Evolutionary conservation across 768 basidiomycete species (phyloP).

Genomic region (Mycena capillaripes): DNA sequence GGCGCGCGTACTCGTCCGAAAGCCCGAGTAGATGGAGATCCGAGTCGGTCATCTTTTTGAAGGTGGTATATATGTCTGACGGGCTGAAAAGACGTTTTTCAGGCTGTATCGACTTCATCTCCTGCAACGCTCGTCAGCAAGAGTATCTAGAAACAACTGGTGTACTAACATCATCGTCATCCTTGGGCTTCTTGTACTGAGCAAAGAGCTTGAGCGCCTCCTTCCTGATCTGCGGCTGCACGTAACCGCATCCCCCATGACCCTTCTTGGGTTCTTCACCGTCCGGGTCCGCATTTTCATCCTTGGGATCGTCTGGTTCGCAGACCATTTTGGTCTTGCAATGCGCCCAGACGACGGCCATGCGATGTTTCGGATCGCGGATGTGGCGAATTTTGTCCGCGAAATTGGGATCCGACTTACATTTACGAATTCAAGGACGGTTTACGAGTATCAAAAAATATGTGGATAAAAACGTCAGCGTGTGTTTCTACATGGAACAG

Average conservation of each 20-base stretch:
- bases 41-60: constrained; percentile 35
- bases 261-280: constrained; percentile 86
- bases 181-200: constrained; percentile 95
- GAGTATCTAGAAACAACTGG: not conserved
- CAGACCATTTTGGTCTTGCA: constrained; percentile 93
- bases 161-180: constrained; percentile 91
- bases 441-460: constrained; percentile 57
- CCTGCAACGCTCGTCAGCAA: constrained; percentile 58
- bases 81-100: constrained; percentile 32
- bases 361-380: constrained; percentile 88
- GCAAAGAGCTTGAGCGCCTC: constrained; percentile 96
- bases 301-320: constrained; percentile 90
- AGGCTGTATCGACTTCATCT: constrained; percentile 78
- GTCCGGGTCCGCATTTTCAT: constrained; percentile 81
- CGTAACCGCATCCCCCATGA: constrained; percentile 97
- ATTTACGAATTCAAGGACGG: constrained; percentile 41
- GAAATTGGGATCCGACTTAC: constrained; percentile 88
- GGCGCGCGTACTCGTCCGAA: constrained; percentile 95
- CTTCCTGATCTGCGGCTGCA: constrained; percentile 91
- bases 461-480: constrained; percentile 79
- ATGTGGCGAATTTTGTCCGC: constrained; percentile 90
- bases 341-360: constrained; percentile 87
- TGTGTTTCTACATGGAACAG: constrained; percentile 53
- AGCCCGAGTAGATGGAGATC: constrained; percentile 64
- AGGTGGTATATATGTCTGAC: constrained; percentile 33